phyloP scores from a whole-genome alignment of 2,329 filamentous ascomycete species.

The Metarhizium sp. region DNA sequence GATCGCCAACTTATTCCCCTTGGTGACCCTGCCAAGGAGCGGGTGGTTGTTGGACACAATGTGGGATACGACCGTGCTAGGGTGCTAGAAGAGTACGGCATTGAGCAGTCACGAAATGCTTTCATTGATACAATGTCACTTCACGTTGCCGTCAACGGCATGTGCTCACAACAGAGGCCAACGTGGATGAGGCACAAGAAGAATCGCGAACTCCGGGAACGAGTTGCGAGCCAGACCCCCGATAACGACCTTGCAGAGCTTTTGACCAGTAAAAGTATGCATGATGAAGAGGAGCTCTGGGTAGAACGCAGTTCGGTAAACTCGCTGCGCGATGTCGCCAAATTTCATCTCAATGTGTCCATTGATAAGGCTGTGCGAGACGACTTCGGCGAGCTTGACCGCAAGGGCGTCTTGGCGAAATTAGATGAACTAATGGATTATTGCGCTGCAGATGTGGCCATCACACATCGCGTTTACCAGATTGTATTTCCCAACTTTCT shows the following conservation, averaged over 20 bases:
- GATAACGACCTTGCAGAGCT: constrained; percentile 63
- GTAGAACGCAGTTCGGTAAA: constrained; percentile 91
- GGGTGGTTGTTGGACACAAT: constrained; percentile 88
- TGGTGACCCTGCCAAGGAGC: constrained; percentile 62
- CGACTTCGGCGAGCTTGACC: constrained; percentile 75
- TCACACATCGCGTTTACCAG: constrained; percentile 90
- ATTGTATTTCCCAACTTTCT: constrained; percentile 88
- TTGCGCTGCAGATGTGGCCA: constrained; percentile 85
- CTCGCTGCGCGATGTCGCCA: constrained; percentile 87
- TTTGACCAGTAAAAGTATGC: constrained; percentile 57
- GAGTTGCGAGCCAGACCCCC: constrained; percentile 61
- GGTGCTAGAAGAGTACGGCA: constrained; percentile 78
- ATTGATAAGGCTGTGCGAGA: constrained; percentile 86
- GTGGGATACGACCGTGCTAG: constrained; percentile 90
- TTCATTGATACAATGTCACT: constrained; percentile 98
- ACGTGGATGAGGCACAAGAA: constrained; percentile 98
- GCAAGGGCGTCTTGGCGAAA: constrained; percentile 57
- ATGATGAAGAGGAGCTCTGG: constrained; percentile 94
- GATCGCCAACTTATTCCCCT: constrained; percentile 78
- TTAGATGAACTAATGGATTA: constrained; percentile 83
- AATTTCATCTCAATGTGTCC: constrained; percentile 85
- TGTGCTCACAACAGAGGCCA: constrained; percentile 93
- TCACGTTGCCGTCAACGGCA: constrained; percentile 95
- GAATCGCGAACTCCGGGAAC: constrained; percentile 73
- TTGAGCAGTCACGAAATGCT: constrained; percentile 72